A percentile compares a stretch with the other conserved stretches of the same genome.
Conservation (phyloP, 1,139 yeast genomes). For the Pichia sp. region DNA sequence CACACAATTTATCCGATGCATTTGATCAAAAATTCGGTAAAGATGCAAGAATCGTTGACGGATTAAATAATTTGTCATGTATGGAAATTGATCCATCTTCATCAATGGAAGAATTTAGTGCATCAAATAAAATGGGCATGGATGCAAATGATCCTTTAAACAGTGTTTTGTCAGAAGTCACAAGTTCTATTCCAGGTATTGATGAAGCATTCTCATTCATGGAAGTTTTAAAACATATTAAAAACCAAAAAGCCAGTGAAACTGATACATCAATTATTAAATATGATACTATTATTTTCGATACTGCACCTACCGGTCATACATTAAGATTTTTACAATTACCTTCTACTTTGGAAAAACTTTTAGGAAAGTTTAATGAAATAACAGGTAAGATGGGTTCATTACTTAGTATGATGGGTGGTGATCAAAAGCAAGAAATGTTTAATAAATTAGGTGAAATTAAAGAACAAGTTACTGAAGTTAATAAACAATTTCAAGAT, state of each 20-base stretch:
- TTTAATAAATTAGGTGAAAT: slow-evolving; percentile 77
- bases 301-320: slow-evolving; percentile 98
- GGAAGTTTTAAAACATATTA: slow-evolving; percentile 95
- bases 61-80: slow-evolving; percentile 80
- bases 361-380: slow-evolving; percentile 80
- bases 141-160: slow-evolving; percentile 59
- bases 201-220: slow-evolving; percentile 97
- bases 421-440: slow-evolving; percentile 66
- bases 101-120: slow-evolving; percentile 79
- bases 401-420: slow-evolving; percentile 70
- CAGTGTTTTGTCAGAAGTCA: slow-evolving; percentile 81
- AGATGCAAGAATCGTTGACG: slow-evolving; percentile 91
- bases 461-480: slow-evolving; percentile 77
- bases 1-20: slow-evolving; percentile 94
- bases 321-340: slow-evolving; percentile 89
- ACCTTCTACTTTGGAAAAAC: slow-evolving; percentile 84
- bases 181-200: slow-evolving; percentile 94
- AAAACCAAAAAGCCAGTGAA: slow-evolving; percentile 51
- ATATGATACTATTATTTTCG: slow-evolving; percentile 88
- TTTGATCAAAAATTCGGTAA: slow-evolving; percentile 97
- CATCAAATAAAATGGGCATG: slow-evolving; percentile 36
- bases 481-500: slow-evolving; percentile 89
- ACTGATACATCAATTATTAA: slow-evolving; percentile 37
- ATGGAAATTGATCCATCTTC: slow-evolving; percentile 99
- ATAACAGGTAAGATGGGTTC: slow-evolving; percentile 88